Evolutionary conservation across 176 grass and related monocot genomes (phyloP), one percentile per base, ranked within the genome.

Genomic region (Coix lacrymajobi): DNA sequence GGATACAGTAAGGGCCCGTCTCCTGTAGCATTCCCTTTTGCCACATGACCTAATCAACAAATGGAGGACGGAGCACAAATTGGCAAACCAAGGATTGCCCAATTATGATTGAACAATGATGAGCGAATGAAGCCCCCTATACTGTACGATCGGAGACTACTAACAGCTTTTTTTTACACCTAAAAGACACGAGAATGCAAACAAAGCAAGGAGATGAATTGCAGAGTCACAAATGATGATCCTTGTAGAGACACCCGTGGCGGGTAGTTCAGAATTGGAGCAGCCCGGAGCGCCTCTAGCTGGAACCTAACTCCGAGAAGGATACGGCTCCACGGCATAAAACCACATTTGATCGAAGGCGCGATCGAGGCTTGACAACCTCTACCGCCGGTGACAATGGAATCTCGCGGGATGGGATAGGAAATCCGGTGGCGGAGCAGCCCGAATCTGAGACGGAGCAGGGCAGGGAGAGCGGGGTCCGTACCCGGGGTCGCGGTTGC

Each of bases 401-500:
- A 57, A 57, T 25, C 54, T 24, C 54, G 22, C 54, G 25, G 24
- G 26, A 30, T 12, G 60, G 54, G 24, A 11, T 10, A 62, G 25
- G 25, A 38, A 30, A 41, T 45, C 76, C 58, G 38, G 14, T 60
- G 38, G 15, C 38, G 11, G n/a, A 17, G 5, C 24, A 46, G 12
- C 20, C 8, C 26, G 69, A 34, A 79, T 39, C 60, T 30, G 40
- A 7, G 16, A 19, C 2, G 72, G 78, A 72, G 75, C 62, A 25
- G 4, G 52, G 60, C 8, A 12, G 3, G 32, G 12, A 5, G 17
- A 2, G 31, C 26, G 22, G 8, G 49, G 43, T 34, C 28, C 38
- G 67, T 92, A 96, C 94, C 91, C 91, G 63, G 94, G 92, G 87
- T 98, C 96, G 69, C 91, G 83, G 88, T 93, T 98, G 91, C 92